Base-by-base conservation (phyloP, 2,329 filamentous ascomycete genomes). In the Stemphylium vesicarium region DNA sequence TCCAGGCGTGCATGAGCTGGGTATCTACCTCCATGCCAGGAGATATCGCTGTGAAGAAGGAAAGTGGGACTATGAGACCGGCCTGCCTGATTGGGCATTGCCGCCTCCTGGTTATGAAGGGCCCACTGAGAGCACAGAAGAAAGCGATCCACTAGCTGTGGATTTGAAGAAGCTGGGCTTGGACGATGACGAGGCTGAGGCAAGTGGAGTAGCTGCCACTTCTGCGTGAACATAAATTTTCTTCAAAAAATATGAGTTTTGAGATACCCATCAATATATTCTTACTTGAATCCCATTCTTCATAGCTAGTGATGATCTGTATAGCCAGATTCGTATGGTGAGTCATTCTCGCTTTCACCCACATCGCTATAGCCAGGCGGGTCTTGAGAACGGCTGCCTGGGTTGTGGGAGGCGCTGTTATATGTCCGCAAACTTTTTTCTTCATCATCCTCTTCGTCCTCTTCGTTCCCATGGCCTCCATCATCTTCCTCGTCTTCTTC, bases 21-120 rank as follows among this genome's bases (percentile, higher is more conserved):
- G 91, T 0, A 89, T 99, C 36, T 99, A 94, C 84, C 82, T 99
- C 58, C 95, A 99, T 79, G 96, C 94, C 53, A 85, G 92, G 57
- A 87, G 91, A 40, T 99, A 99, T 74, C 88, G 94, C 64, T 93
- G 94, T 73, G 85, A 87, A 22, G 86, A 87, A 22, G 94, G 93
- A 4, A 82, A 82, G 48, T 99, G 95, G 95, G 87, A 87, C 48
- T 98, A 97, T 75, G 85, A 88, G 69, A 97, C 93, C 63, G 85
- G 87, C 20, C 80, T 97, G 71, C 95, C 95, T 1, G 80, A 80
- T 16, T 99, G 95, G 95, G 94, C 92, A 13, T 75, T 96, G 50
- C 92, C 94, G 6, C 92, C 93, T 0, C 78, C 82, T 12, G 91
- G 89, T 1, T 80, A 84, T 68, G 84, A 84, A 40, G 92, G 92